A percentile compares a stretch with the other conserved stretches of the same genome.
Evolutionary conservation across 306 rosid species (phyloP).

Genomic region (Acacia acuminata): DNA sequence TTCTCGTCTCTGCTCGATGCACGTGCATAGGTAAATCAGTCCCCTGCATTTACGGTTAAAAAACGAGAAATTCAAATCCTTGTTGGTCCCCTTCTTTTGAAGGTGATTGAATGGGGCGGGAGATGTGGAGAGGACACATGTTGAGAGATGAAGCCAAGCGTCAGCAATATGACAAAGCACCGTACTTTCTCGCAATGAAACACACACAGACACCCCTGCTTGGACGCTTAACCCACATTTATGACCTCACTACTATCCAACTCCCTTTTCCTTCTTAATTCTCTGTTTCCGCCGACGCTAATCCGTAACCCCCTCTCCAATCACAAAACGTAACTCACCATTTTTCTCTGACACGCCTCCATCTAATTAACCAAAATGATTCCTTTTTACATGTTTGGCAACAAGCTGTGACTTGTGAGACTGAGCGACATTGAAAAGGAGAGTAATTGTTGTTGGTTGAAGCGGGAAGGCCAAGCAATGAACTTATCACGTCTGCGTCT

Average conservation of each 20-base stretch:
- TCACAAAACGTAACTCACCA: neutral
- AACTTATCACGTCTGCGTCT: conserved; percentile 26
- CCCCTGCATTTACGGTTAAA: neutral
- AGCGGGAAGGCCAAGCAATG: conserved; percentile 47
- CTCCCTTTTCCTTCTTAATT: neutral
- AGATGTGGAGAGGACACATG: neutral
- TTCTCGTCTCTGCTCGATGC: neutral
- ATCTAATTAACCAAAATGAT: neutral
- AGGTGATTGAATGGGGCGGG: neutral
- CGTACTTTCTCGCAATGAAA: conserved; percentile 13
- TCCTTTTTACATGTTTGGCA: neutral
- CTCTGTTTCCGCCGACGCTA: neutral
- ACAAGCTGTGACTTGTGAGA: neutral
- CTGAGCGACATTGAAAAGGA: conserved; percentile 34
- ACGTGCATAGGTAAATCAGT: neutral
- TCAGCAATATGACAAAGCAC: neutral
- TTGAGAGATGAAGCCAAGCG: conserved; percentile 30
- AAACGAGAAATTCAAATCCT: neutral
- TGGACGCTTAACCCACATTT: conserved; percentile 14
- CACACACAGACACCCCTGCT: conserved; percentile 2
- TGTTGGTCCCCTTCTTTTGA: neutral
- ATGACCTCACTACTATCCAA: conserved; percentile 21
- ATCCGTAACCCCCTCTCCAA: no score
- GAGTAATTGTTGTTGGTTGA: conserved; percentile 41
- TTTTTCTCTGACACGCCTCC: neutral